These are phyloP conservation scores for Aspergillus wentii DNA, from an alignment of 495 filamentous ascomycete species.

Conservation along the genomic window DNA sequence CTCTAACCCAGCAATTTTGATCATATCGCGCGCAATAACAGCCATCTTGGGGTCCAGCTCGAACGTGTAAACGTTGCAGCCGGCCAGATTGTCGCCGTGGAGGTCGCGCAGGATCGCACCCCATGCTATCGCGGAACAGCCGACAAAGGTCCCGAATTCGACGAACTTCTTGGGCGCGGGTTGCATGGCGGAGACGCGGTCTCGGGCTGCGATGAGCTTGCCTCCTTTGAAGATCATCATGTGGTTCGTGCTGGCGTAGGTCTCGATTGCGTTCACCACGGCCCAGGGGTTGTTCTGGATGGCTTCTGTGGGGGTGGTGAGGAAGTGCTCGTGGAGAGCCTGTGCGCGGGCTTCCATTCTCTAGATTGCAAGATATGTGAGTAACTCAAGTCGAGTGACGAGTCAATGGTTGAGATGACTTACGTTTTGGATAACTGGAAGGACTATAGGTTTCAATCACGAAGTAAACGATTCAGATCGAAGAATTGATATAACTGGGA, in stretches of 20 bases:
- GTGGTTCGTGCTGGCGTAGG: constrained; percentile 10
- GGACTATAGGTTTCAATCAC: no score
- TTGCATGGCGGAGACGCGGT: constrained; percentile 9
- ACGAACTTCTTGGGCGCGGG: constrained; percentile 19
- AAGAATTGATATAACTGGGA: no score
- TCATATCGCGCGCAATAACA: constrained; percentile 17
- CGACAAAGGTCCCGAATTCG: constrained; percentile 31
- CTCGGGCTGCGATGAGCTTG: constrained; percentile 13
- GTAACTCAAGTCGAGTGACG: no score
- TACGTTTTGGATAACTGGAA: no score
- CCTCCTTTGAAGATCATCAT: constrained; percentile 22
- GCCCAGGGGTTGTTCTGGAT: constrained; percentile 19
- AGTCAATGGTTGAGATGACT: no score
- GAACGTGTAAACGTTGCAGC: constrained; percentile 26
- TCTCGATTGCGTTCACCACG: constrained; percentile 16
- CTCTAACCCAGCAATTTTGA: constrained; percentile 21
- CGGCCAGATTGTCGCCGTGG: constrained; percentile 7
- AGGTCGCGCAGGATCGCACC: constrained; percentile 25
- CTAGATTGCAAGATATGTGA: no score
- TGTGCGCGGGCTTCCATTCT: constrained; percentile 2
- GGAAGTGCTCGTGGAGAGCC: constrained; percentile 18
- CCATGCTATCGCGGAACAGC: constrained; percentile 26
- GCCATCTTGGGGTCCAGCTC: constrained; percentile 23
- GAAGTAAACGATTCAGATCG: no score
- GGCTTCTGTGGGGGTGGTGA: constrained; percentile 11